These are phyloP conservation scores for Rhizoclosmatium sp. DNA, from an alignment of 192 early-diverging fungal species.

Conservation along the genomic window DNA sequence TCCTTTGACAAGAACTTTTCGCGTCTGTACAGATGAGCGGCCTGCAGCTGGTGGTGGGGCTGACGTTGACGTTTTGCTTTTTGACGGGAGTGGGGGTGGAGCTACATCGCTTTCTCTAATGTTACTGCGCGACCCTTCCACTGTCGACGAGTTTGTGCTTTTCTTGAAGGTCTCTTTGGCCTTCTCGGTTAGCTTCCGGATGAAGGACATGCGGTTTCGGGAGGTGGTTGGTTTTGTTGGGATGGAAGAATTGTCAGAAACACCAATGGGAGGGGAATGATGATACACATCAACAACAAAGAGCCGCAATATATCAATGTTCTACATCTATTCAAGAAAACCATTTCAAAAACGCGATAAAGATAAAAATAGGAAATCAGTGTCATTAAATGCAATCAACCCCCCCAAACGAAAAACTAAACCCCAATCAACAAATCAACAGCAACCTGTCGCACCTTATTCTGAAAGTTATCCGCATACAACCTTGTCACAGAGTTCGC, in stretches of 20 bases:
- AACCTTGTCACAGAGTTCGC: constrained; percentile 83
- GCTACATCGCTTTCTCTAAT: background rate
- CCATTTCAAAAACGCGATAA: no score
- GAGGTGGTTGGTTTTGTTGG: background rate
- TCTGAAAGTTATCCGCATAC: constrained; percentile 92
- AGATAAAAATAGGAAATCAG: background rate
- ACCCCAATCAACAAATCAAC: constrained; percentile 11
- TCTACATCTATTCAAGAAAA: no score
- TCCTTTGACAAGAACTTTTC: background rate
- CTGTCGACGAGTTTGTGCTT: no score
- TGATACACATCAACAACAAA: no score
- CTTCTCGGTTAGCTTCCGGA: constrained; percentile 24
- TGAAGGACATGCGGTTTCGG: background rate
- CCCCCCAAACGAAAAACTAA: background rate
- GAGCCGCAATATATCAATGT: no score
- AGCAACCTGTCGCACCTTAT: constrained; percentile 80
- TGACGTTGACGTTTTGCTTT: background rate
- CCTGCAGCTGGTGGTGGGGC: no score
- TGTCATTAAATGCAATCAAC: background rate
- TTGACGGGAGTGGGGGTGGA: background rate
- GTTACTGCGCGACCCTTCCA: background rate
- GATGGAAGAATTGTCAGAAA: background rate
- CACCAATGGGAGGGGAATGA: background rate
- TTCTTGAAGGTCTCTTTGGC: background rate
- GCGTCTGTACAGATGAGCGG: background rate